Evolutionary conservation across 257 asterid genomes (phyloP), one percentile per base, ranked within the genome.

Genomic region (Prunella vulgaris): DNA sequence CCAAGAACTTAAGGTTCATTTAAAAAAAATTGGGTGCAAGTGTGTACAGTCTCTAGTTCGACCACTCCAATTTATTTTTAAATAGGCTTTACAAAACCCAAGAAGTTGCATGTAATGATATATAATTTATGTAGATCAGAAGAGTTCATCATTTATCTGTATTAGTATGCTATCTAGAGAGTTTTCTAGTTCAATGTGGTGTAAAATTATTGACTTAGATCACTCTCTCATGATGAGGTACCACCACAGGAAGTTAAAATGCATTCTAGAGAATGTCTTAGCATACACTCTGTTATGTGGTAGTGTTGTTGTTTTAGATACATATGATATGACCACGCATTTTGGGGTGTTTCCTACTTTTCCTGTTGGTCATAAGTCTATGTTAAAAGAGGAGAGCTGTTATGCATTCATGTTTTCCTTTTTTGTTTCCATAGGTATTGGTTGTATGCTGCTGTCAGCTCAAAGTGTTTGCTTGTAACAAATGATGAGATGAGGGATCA

Each of bases 401-500:
- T 25, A 35, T 35, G 30, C 40, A 9, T 25, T 52, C 40, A 66
- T 37, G 42, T 70, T 51, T 63, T 27, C 14, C 27, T 20, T 53
- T 14, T 30, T 22, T 30, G 18, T 69, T 53, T 72, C 77, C 51
- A 24, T 68, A 90, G 97, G 98, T 94, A 94, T 74, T 94, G 99
- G 96, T 75, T 94, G 68, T 94, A 88, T 83, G 99, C 99, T 61
- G 99, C 99, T 66, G 97, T 94, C 3, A 87, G 90, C 69, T 86
- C 85, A 22, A 89, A 85, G 80, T 85, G 96, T 77, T 80, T 90
- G 87, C 83, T 94, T 82, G 90, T 90, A 81, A 90, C 97, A 9
- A 94, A 91, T 54, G 99, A 94, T 80, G 99, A 94, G 86, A 91
- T 94, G 99, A 87, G 99, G 76, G 99, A 90, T 78, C 99, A 94